Percentiles rank a stretch among this genome's conserved stretches.
Evolutionary conservation across 2,329 filamentous ascomycete species (phyloP).

Genomic region (Ophiosphaerella korrae): DNA sequence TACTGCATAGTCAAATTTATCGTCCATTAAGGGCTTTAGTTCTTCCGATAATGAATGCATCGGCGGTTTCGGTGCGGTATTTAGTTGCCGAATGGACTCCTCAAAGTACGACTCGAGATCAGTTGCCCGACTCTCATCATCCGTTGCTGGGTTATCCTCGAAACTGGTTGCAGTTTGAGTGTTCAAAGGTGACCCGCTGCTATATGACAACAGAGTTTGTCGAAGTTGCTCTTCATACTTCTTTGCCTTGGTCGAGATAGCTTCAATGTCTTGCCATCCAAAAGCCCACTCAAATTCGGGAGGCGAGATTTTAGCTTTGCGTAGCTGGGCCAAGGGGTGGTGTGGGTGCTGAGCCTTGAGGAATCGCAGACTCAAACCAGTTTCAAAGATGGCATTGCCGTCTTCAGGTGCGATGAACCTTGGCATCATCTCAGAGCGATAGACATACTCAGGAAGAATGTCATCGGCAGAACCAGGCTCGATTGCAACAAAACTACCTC

Average conservation of each 20-base stretch:
- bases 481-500: slow-evolving; percentile 35
- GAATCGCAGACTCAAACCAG: slow-evolving; percentile 75
- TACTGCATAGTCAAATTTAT: slow-evolving; percentile 15
- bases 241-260: slow-evolving; percentile 65
- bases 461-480: slow-evolving; percentile 32
- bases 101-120: slow-evolving; percentile 33
- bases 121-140: slow-evolving; percentile 1
- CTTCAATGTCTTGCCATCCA: slow-evolving; percentile 70
- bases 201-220: slow-evolving; percentile 35
- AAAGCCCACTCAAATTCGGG: slow-evolving; percentile 71
- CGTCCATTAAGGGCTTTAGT: slow-evolving; percentile 28
- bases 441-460: slow-evolving; percentile 59
- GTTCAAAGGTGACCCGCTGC: slow-evolving; percentile 1
- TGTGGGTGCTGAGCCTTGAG: slow-evolving; percentile 71
- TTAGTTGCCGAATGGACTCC: slow-evolving; percentile 30
- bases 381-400: slow-evolving; percentile 75
- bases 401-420: slow-evolving; percentile 73
- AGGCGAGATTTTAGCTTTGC: slow-evolving; percentile 56
- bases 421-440: slow-evolving; percentile 70
- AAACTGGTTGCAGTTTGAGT: not conserved
- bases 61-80: slow-evolving; percentile 24
- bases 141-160: not conserved
- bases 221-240: slow-evolving; percentile 55
- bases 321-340: slow-evolving; percentile 68
- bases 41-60: slow-evolving; percentile 30